Evolutionary conservation across 2,329 filamentous ascomycete species (phyloP).

Genomic region (Ophiostoma sp.): DNA sequence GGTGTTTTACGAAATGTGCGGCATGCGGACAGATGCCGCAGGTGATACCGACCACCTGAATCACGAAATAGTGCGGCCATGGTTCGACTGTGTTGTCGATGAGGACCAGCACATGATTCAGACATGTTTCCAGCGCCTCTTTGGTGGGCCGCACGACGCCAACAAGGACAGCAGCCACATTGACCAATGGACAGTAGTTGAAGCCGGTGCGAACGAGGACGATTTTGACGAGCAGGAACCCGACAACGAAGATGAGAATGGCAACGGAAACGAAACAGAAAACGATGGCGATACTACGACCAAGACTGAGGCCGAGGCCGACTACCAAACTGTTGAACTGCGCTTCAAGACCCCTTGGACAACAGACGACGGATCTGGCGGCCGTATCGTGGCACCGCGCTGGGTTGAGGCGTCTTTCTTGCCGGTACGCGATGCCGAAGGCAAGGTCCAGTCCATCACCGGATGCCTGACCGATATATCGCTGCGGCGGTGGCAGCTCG

Average conservation of each 20-base stretch:
- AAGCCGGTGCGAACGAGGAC: neutral
- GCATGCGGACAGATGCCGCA: slow-evolving; percentile 38
- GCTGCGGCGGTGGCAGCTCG: slow-evolving; percentile 48
- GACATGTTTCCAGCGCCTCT: slow-evolving; percentile 39
- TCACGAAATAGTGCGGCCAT: slow-evolving; percentile 39
- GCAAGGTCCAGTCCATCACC: slow-evolving; percentile 44
- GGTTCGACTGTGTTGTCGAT: slow-evolving; percentile 41
- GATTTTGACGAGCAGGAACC: neutral
- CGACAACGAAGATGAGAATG: neutral
- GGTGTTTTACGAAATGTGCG: slow-evolving; percentile 50
- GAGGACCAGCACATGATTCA: slow-evolving; percentile 42
- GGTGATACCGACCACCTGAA: slow-evolving; percentile 39
- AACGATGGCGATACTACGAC: neutral
- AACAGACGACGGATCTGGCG: slow-evolving; percentile 42
- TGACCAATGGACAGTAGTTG: slow-evolving; percentile 12
- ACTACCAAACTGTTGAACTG: slow-evolving; percentile 44
- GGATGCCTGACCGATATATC: slow-evolving; percentile 48
- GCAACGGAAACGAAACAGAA: neutral
- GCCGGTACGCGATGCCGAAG: slow-evolving; percentile 45
- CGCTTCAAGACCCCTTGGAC: slow-evolving; percentile 46
- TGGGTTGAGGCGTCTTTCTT: slow-evolving; percentile 49
- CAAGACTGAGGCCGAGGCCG: slow-evolving; percentile 33
- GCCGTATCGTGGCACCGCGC: slow-evolving; percentile 41
- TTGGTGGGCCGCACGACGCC: slow-evolving; percentile 22
- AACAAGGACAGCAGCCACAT: slow-evolving; percentile 1